Percentiles rank a stretch among this genome's conserved stretches.
Conservation (phyloP, 2,329 filamentous ascomycete species). For the Ascocoryne sarcoides region DNA sequence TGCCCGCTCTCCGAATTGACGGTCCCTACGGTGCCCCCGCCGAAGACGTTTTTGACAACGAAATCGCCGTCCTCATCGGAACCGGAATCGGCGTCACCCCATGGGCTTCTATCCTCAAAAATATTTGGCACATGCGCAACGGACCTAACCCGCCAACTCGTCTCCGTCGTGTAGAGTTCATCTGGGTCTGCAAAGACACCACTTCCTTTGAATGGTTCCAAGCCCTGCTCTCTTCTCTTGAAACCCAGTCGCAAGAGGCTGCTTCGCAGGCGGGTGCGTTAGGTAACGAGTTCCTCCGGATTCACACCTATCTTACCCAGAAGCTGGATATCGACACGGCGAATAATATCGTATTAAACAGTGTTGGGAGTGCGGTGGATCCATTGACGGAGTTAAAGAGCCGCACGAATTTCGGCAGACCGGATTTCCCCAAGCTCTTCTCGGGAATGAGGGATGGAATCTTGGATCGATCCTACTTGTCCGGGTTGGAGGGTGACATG, state of each 20-base stretch:
- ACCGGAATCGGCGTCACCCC: constrained; percentile 83
- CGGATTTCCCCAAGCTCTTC: constrained; percentile 78
- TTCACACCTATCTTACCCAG: constrained; percentile 96
- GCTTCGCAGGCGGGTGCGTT: constrained; percentile 57
- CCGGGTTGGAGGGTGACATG: constrained; percentile 66
- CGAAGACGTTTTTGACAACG: constrained; percentile 93
- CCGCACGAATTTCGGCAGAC: constrained; percentile 89
- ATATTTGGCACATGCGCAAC: constrained; percentile 94
- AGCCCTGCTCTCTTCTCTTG: constrained; percentile 80
- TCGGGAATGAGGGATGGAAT: constrained; percentile 82
- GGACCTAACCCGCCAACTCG: constrained; percentile 81
- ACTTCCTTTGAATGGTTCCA: constrained; percentile 99
- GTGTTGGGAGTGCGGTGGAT: constrained; percentile 78
- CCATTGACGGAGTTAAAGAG: constrained; percentile 85
- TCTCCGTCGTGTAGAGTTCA: constrained; percentile 92
- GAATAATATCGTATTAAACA: constrained; percentile 95
- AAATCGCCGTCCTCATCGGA: constrained; percentile 77
- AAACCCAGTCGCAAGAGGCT: constrained; percentile 69
- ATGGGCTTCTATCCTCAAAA: constrained; percentile 85
- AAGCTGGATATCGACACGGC: constrained; percentile 84
- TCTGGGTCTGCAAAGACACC: constrained; percentile 97
- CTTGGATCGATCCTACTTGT: constrained; percentile 73
- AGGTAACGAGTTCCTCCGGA: constrained; percentile 80
- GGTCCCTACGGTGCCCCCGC: constrained; percentile 95
- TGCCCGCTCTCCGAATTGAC: constrained; percentile 84